These are phyloP conservation scores for Vitis vinifera DNA, from an alignment of 164 flowering plant species.

Conservation along the genomic window ASM3070453v1 NC_081818.1:23910501-23911000, in stretches of 20 bases:
- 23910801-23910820: background rate
- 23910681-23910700: conserved; percentile 21
- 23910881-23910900: background rate
- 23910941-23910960: too few relatives aligned
- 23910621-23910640: conserved; percentile 7
- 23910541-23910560: background rate
- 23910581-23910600: background rate
- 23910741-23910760: conserved; percentile 15
- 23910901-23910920: background rate
- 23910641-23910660: background rate
- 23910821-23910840: conserved; percentile 15
- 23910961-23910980: conserved; percentile 2
- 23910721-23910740: conserved; percentile 12
- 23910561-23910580: background rate
- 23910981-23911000: background rate
- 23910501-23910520: too few relatives aligned
- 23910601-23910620: background rate
- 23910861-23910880: conserved; percentile 1
- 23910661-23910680: conserved; percentile 5
- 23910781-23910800: conserved; percentile 6
- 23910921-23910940: too few relatives aligned
- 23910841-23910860: background rate
- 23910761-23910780: background rate
- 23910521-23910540: too few relatives aligned
- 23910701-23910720: conserved; percentile 17